A percentile compares a stretch with the other conserved stretches of the same genome.
phyloP scores from a whole-genome alignment of 2,329 filamentous ascomycete genomes.

The Penicillium hordei region DNA sequence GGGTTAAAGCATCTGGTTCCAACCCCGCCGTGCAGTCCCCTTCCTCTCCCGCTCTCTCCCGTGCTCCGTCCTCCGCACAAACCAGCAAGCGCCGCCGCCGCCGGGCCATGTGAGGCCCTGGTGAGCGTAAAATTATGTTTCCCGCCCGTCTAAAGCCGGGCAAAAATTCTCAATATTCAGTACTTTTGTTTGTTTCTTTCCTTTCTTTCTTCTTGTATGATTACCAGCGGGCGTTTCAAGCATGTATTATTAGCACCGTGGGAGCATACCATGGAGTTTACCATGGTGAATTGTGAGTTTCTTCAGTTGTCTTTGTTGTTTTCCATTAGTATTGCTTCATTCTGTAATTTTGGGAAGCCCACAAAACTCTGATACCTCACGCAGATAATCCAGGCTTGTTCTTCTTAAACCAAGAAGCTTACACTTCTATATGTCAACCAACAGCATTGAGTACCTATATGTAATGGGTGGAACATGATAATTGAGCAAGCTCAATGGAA shows the following conservation, averaged over 20 bases:
- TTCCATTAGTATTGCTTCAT: background rate
- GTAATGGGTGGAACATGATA: too few species aligned
- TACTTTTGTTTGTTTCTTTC: background rate
- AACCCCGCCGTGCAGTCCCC: background rate
- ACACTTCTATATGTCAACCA: too few species aligned
- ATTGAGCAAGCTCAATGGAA: too few species aligned
- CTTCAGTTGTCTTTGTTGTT: background rate
- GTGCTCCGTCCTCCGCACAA: background rate
- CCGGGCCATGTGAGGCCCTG: background rate
- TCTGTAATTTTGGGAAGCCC: background rate
- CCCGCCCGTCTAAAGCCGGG: background rate
- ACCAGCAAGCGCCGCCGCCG: slow-evolving; percentile 2
- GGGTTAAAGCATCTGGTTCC: background rate
- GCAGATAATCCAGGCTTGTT: background rate
- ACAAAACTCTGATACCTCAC: background rate
- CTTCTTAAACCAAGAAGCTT: too few species aligned
- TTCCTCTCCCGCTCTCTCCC: background rate
- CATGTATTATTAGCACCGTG: slow-evolving; percentile 5
- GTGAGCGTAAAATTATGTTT: background rate
- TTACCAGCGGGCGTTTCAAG: slow-evolving; percentile 6
- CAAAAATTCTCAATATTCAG: background rate
- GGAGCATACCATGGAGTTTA: slow-evolving; percentile 8
- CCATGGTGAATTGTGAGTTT: slow-evolving; percentile 1
- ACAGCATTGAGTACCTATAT: too few species aligned
- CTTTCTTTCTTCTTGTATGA: background rate